Evolutionary conservation across 2,329 filamentous ascomycete genomes (phyloP).

Genomic region (Fusarium chlamydosporum): DNA sequence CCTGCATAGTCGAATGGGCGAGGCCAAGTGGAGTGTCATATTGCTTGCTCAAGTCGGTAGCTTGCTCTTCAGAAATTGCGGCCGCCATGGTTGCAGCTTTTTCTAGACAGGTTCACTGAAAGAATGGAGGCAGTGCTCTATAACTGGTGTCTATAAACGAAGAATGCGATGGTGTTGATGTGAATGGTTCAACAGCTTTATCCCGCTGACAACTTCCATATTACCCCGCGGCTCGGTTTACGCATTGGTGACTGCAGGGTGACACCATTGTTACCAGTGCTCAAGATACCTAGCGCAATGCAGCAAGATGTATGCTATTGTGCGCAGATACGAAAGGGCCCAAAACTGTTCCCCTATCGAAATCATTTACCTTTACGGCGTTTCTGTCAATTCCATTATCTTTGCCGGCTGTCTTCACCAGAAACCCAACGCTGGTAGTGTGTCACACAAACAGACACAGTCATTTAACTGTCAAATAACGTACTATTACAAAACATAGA

Average conservation of each 20-base stretch:
- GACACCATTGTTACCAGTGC: slow-evolving; percentile 16
- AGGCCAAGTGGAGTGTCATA: slow-evolving; percentile 63
- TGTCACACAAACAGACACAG: background rate
- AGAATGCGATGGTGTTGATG: slow-evolving; percentile 5
- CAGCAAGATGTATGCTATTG: background rate
- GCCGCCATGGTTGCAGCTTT: slow-evolving; percentile 29
- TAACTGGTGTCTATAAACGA: slow-evolving; percentile 1
- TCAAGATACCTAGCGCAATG: background rate
- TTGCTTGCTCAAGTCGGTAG: slow-evolving; percentile 59
- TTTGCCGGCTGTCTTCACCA: no score
- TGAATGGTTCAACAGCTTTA: background rate
- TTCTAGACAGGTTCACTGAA: background rate
- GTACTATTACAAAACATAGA: no score
- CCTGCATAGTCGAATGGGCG: slow-evolving; percentile 62
- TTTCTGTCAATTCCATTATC: no score
- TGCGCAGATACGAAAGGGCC: background rate
- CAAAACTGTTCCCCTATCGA: background rate
- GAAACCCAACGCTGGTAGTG: background rate
- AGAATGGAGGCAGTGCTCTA: background rate
- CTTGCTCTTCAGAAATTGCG: slow-evolving; percentile 32
- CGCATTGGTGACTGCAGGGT: slow-evolving; percentile 27
- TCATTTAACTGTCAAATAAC: no score
- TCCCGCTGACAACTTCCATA: background rate
- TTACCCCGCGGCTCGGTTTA: slow-evolving; percentile 34
- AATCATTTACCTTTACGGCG: background rate